These are phyloP conservation scores for Nakazawaea populi DNA, from an alignment of 805 yeast genomes.

Conservation along the genomic window DNA sequence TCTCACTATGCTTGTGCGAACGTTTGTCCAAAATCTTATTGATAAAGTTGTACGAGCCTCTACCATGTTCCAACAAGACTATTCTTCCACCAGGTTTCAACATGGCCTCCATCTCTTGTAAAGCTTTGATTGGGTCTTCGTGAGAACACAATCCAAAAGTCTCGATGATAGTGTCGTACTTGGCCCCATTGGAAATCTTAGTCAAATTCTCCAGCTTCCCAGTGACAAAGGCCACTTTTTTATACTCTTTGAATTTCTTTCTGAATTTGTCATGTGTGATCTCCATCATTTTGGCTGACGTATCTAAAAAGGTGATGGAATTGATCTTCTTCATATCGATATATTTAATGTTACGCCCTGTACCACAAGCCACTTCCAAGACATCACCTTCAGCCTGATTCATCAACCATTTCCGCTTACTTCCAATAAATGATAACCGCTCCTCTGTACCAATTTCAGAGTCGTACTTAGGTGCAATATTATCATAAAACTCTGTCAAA, in stretches of 20 bases:
- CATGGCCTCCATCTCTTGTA: slow-evolving; percentile 64
- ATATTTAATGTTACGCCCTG: slow-evolving; percentile 87
- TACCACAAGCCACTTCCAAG: slow-evolving; percentile 91
- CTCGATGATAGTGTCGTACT: slow-evolving; percentile 88
- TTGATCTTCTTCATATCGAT: slow-evolving; percentile 52
- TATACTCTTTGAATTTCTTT: slow-evolving; percentile 56
- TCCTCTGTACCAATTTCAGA: slow-evolving; percentile 73
- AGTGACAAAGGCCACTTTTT: slow-evolving; percentile 78
- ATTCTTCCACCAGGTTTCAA: slow-evolving; percentile 89
- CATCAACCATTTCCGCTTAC: slow-evolving; percentile 76
- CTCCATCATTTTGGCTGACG: slow-evolving; percentile 83
- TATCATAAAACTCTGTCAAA: slow-evolving; percentile 74
- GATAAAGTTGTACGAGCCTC: slow-evolving; percentile 73
- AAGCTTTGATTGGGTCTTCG: slow-evolving; percentile 81
- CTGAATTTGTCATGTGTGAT: slow-evolving; percentile 70
- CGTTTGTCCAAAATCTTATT: slow-evolving; percentile 77
- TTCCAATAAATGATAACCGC: slow-evolving; percentile 49
- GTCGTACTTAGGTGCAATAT: slow-evolving; percentile 77
- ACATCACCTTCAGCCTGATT: slow-evolving; percentile 80
- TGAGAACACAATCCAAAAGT: slow-evolving; percentile 96
- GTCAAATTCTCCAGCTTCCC: slow-evolving; percentile 84
- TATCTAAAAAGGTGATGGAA: slow-evolving; percentile 80
- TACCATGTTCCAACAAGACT: slow-evolving; percentile 85
- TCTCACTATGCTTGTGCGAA: slow-evolving; percentile 75
- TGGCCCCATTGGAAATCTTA: slow-evolving; percentile 38